Conservation (phyloP, 1,139 yeast genomes). For the Pichia inconspicua region DNA sequence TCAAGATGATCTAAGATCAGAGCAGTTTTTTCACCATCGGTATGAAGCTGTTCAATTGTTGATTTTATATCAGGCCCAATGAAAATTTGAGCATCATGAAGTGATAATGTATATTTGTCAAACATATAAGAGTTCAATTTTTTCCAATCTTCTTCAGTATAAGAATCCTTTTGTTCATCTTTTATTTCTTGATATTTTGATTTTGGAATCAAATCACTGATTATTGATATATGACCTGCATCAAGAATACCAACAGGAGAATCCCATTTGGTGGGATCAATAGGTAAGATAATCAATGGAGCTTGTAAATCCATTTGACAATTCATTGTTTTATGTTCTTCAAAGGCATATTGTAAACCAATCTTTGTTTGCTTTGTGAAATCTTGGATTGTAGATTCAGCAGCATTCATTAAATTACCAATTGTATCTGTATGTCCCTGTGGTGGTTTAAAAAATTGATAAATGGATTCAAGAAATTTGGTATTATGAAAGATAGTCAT, state of each 20-base stretch:
- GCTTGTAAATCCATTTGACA: slow-evolving; percentile 86
- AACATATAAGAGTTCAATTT: slow-evolving; percentile 75
- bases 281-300: slow-evolving; percentile 83
- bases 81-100: slow-evolving; percentile 82
- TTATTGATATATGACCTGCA: slow-evolving; percentile 89
- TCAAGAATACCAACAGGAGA: slow-evolving; percentile 89
- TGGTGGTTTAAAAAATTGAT: slow-evolving; percentile 78
- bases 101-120: slow-evolving; percentile 69
- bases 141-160: slow-evolving; percentile 66
- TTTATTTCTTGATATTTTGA: slow-evolving; percentile 65
- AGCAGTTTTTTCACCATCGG: slow-evolving; percentile 38
- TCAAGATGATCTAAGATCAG: slow-evolving; percentile 70
- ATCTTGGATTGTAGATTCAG: slow-evolving; percentile 91
- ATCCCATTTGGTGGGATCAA: slow-evolving; percentile 69
- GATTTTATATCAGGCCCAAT: slow-evolving; percentile 78
- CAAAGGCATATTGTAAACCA: slow-evolving; percentile 87
- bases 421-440: slow-evolving; percentile 79
- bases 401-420: slow-evolving; percentile 88
- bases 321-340: slow-evolving; percentile 86
- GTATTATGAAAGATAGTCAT: slow-evolving; percentile 88
- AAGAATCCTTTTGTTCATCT: slow-evolving; percentile 52
- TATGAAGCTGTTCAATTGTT: slow-evolving; percentile 63
- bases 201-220: slow-evolving; percentile 73
- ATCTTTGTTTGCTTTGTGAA: slow-evolving; percentile 82
- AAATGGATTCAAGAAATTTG: slow-evolving; percentile 66